Base-by-base conservation (phyloP, 805 yeast genomes). In the Metschnikowia dekortorum region DNA sequence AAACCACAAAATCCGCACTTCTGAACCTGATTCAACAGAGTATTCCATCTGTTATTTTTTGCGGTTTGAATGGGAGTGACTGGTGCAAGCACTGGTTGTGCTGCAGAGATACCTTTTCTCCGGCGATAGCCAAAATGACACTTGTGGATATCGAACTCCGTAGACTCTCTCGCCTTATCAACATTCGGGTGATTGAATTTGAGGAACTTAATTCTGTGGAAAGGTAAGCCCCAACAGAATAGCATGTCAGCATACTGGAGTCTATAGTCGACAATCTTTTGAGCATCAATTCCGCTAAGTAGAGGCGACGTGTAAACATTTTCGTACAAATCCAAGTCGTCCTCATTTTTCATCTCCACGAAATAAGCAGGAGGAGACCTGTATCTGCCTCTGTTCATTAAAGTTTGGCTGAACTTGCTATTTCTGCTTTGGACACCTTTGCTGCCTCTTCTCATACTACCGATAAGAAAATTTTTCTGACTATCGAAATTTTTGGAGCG, bases 141-240 rank as follows among this genome's bases (percentile, higher is more conserved):
- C 36, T 63, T 62, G 52, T 74, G 78, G 6, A 62, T 67, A 16
- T 63, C 68, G 44, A 61, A 63, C 18, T 53, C 46, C 9, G 63
- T 29, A 69, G 61, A 42, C 42, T 37, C 30, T 16, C 28, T 13
- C 14, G 4, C 14, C 33, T 10, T n/a, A n/a, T 35, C 10, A 4
- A 33, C 47, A 13, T 60, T 53, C 3, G 78, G 66, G 52, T 76
- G 78, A 59, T 85, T 85, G 70, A 81, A 80, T 66, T 91, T 89
- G 49, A 89, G 64, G 9, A 91, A 79, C 60, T 91, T 91, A 30
- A 88, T 82, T 39, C 96, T 68, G 55, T 84, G 81, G n/a, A 87
- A 77, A 0, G 90, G 87, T 16, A 90, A 72, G 0, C 94, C 95
- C 97, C 97, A 92, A 33, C 78, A 66, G 60, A 80, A 87, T 11